These are phyloP conservation scores for Yamadazyma tumulicola DNA, from an alignment of 805 yeast genomes.

Conservation along the genomic window DNA sequence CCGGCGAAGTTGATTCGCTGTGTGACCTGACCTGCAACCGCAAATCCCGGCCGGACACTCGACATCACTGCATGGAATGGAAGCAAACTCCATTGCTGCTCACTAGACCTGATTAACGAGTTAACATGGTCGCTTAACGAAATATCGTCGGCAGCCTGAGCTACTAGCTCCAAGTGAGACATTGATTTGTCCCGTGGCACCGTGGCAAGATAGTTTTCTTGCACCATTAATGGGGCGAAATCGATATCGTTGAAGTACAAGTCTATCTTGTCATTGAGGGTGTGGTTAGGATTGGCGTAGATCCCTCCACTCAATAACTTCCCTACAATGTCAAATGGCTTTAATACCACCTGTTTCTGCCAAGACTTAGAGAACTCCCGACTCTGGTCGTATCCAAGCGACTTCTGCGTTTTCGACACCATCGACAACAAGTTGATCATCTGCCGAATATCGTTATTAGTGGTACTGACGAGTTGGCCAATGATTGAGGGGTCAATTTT, in stretches of 20 bases:
- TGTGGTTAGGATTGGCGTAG: slow-evolving; percentile 50
- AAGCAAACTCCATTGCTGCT: slow-evolving; percentile 90
- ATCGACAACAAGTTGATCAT: slow-evolving; percentile 87
- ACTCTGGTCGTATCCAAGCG: slow-evolving; percentile 62
- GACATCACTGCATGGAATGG: slow-evolving; percentile 90
- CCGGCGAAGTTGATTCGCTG: slow-evolving; percentile 76
- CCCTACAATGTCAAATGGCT: slow-evolving; percentile 87
- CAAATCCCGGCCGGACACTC: slow-evolving; percentile 73
- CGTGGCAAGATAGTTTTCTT: slow-evolving; percentile 81
- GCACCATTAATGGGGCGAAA: slow-evolving; percentile 92
- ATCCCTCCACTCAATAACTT: slow-evolving; percentile 57
- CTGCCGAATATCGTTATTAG: slow-evolving; percentile 91
- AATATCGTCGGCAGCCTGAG: slow-evolving; percentile 81
- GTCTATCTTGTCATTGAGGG: slow-evolving; percentile 78
- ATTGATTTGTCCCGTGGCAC: slow-evolving; percentile 47
- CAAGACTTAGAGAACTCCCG: slow-evolving; percentile 62
- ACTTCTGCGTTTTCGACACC: slow-evolving; percentile 68
- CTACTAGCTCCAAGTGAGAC: slow-evolving; percentile 59
- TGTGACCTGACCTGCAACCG: slow-evolving; percentile 65
- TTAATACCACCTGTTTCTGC: slow-evolving; percentile 86
- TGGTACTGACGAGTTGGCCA: slow-evolving; percentile 79
- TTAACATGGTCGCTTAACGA: slow-evolving; percentile 84
- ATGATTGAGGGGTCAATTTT: slow-evolving; percentile 76
- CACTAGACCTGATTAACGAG: slow-evolving; percentile 77
- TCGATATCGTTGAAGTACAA: slow-evolving; percentile 92